Conservation (phyloP, 1,139 yeast species). For the Nakaseomyces delphensis region DNA sequence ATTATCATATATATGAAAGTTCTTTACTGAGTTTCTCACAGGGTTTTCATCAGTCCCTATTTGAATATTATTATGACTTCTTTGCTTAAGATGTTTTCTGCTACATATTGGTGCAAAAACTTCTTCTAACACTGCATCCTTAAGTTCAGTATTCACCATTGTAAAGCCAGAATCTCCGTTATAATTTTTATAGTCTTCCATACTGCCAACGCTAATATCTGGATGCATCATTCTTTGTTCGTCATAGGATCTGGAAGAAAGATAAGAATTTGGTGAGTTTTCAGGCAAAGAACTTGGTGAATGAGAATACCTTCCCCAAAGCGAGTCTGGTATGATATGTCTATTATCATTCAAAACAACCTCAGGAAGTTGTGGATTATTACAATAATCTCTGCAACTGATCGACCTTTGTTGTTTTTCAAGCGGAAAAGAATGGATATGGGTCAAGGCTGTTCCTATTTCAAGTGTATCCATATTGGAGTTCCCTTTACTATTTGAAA, state of each 20-base stretch:
- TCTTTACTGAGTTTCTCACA: conserved; percentile 6
- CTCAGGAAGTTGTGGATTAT: conserved; percentile 48
- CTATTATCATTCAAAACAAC: conserved; percentile 81
- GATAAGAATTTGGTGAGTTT: conserved; percentile 18
- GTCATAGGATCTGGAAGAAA: conserved; percentile 15
- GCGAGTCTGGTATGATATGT: conserved; percentile 76
- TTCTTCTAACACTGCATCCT: conserved; percentile 58
- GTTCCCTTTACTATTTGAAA: neutral
- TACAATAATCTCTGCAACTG: conserved; percentile 8
- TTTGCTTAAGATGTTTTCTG: conserved; percentile 9
- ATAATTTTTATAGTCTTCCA: neutral
- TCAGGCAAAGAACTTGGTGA: conserved; percentile 44
- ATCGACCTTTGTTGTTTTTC: conserved; percentile 8
- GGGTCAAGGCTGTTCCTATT: conserved; percentile 15
- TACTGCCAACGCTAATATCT: conserved; percentile 6
- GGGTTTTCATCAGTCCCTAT: conserved; percentile 7
- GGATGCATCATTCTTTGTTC: conserved; percentile 7
- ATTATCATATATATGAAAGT: conserved; percentile 12
- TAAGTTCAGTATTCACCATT: conserved; percentile 52
- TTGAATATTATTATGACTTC: conserved; percentile 9
- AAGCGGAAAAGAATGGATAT: conserved; percentile 18
- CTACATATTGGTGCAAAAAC: conserved; percentile 51
- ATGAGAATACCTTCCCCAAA: conserved; percentile 53
- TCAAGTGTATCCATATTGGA: neutral
- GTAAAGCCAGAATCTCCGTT: conserved; percentile 45